Evolutionary conservation across 2,329 filamentous ascomycete genomes (phyloP).

Genomic region (Graphium sp.): DNA sequence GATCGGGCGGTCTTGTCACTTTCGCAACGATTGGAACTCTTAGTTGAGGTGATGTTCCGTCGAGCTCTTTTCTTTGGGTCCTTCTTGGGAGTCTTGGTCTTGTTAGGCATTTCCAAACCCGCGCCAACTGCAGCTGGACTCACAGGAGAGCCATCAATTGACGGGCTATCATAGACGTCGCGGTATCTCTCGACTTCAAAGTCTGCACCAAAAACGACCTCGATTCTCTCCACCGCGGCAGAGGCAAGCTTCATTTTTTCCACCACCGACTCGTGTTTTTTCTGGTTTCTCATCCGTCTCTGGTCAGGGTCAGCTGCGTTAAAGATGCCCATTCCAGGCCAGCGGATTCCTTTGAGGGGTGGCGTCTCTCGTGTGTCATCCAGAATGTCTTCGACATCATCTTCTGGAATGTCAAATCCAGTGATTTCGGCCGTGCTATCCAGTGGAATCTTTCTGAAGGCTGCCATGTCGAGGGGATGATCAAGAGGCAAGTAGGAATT

Average conservation of each 20-base stretch:
- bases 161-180: slow-evolving; percentile 44
- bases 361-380: background rate
- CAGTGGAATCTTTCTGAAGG: no score
- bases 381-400: background rate
- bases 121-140: background rate
- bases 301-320: slow-evolving; percentile 61
- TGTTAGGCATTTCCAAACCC: background rate
- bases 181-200: slow-evolving; percentile 32
- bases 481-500: no score
- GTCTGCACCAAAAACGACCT: slow-evolving; percentile 43
- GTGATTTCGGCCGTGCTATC: no score
- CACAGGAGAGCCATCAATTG: slow-evolving; percentile 9
- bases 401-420: no score
- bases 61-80: background rate
- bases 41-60: background rate
- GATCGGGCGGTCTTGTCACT: background rate
- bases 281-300: slow-evolving; percentile 61
- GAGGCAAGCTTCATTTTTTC: slow-evolving; percentile 49
- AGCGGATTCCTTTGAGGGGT: slow-evolving; percentile 51
- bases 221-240: slow-evolving; percentile 41
- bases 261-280: slow-evolving; percentile 58
- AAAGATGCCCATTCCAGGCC: slow-evolving; percentile 68
- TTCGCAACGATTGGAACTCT: no score
- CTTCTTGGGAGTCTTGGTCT: slow-evolving; percentile 1
- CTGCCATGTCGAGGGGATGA: no score